A percentile compares a stretch with the other conserved stretches of the same genome.
Conservation (phyloP, 441 rosid genomes). For the Monsonia emarginata region DNA sequence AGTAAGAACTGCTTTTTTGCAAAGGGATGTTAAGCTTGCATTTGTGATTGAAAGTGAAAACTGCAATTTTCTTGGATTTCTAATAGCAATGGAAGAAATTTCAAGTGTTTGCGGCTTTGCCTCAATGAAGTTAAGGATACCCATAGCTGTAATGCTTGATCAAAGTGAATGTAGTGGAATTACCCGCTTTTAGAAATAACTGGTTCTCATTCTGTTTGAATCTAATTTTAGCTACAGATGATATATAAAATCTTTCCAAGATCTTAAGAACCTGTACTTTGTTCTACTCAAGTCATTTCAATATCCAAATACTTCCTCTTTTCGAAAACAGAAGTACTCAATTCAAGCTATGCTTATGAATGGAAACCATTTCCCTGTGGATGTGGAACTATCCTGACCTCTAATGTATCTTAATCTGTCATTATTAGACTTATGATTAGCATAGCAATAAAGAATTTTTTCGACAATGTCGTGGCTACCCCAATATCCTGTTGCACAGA, state of each 20-base stretch:
- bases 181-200: too few relatives aligned
- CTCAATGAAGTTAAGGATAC: neutral
- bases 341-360: neutral
- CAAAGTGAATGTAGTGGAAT: too few relatives aligned
- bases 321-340: neutral
- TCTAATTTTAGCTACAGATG: too few relatives aligned
- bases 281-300: constrained; percentile 1
- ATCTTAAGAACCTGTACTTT: neutral
- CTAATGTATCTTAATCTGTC: neutral
- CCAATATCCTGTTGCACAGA: neutral
- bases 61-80: neutral
- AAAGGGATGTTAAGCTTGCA: neutral
- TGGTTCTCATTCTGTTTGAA: too few relatives aligned
- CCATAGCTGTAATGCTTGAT: neutral
- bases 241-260: too few relatives aligned
- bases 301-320: constrained; percentile 5
- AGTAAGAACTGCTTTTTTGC: neutral
- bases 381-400: neutral
- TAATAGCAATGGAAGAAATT: neutral
- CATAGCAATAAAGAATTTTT: neutral
- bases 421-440: neutral
- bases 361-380: neutral
- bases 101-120: neutral
- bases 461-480: neutral
- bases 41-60: neutral